These are phyloP conservation scores for Hypoxylon sp. DNA, from an alignment of 2,329 filamentous ascomycete genomes.

Conservation along the genomic window DNA sequence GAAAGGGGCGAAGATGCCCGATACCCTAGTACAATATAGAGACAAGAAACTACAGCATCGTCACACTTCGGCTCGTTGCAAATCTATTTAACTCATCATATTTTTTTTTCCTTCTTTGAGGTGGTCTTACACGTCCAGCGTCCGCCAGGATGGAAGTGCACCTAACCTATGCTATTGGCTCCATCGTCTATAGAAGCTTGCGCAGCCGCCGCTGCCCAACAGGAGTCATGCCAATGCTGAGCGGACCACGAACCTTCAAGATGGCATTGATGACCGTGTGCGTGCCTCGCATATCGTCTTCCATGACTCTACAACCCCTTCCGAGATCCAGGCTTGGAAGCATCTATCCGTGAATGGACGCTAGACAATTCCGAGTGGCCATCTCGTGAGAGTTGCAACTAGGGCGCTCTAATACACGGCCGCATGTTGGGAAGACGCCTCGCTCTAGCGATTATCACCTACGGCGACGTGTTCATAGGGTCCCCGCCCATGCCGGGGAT, in stretches of 20 bases:
- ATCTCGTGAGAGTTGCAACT: constrained; percentile 37
- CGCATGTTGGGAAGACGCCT: constrained; percentile 37
- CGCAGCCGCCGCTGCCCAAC: constrained; percentile 18
- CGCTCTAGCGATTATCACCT: constrained; percentile 53
- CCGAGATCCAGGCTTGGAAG: constrained; percentile 24
- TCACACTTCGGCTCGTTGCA: constrained; percentile 47
- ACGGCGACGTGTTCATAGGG: constrained; percentile 72
- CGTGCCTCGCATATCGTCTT: constrained; percentile 30
- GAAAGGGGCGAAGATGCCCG: too few relatives aligned
- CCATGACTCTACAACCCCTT: constrained; percentile 32
- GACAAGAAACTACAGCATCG: constrained; percentile 25
- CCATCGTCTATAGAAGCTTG: constrained; percentile 26
- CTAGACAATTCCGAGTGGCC: constrained; percentile 35
- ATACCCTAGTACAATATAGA: constrained; percentile 16
- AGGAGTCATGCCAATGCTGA: constrained; percentile 16
- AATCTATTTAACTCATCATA: constrained; percentile 61
- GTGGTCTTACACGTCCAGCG: constrained; percentile 30
- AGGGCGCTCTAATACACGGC: constrained; percentile 36
- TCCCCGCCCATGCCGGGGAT: constrained; percentile 62
- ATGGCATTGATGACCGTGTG: constrained; percentile 26
- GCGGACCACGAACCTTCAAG: constrained; percentile 28
- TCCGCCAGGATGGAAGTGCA: constrained; percentile 7
- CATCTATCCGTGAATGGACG: constrained; percentile 31
- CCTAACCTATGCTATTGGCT: neutral
- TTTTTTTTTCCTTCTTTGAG: constrained; percentile 38